Evolutionary conservation across 306 rosid species (phyloP), one percentile per base, ranked within the genome.

Genomic region (Lathyrus sativus): DNA sequence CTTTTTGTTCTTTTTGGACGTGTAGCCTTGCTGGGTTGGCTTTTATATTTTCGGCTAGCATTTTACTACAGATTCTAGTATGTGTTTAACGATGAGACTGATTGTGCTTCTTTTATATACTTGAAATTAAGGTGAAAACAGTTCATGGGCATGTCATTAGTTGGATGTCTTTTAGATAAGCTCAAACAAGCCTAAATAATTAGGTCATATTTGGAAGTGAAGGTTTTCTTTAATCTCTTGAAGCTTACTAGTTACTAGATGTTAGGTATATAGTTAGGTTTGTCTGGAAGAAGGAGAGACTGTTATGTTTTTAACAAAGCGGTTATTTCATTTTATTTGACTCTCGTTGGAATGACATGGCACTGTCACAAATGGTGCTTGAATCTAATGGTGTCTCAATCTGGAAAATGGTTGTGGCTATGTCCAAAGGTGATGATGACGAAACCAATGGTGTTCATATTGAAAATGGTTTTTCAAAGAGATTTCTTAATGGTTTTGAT

Each of bases 351-450:
- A 43, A 29, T 49, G 28, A 38, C 29, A 37, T 73, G 59, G 11
- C 45, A 9, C 31, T n/a, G 48, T 65, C 61, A 64, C 82, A 95
- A 97, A 82, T 79, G 4, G 87, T 85, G 63, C 77, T 90, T 46
- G 87, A 80, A 6, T 85, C 95, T 3, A 80, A 78, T 26, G 93
- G 90, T 17, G 85, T 88, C 41, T 79, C 97, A 33, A 90, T 95
- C 45, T 95, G 97, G 96, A 90, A 88, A 79, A 95, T 95, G 96
- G 90, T 91, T 19, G 80, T 81, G 39, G 83, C 83, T 3, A 83
- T 86, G 28, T 78, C 56, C 71, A 65, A 12, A 24, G 31, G n/a
- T 70, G 78, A 38, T 1, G 15, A 74, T 64, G 78, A 55, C 2
- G 77, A 69, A n/a, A 53, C 67, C 3, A 77, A 70, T 26, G 53